Conservation (phyloP, 805 yeast species). For the Suhomyces sp. region DNA sequence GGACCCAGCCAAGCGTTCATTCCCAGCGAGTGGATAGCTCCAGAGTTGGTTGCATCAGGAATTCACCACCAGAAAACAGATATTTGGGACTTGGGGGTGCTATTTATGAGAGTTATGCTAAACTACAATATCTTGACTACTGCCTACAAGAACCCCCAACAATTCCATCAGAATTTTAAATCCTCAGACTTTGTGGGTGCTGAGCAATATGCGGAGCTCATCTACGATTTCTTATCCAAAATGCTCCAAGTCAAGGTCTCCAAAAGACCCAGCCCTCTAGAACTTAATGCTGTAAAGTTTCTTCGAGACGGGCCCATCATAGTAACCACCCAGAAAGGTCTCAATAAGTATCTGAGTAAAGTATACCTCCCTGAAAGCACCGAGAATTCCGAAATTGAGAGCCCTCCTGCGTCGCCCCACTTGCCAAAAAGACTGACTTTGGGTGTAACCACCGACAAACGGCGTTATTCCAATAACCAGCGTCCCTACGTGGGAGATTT, state of each 20-base stretch:
- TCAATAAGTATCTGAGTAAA: not conserved
- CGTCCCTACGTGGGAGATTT: constrained; percentile 8
- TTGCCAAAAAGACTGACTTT: not conserved
- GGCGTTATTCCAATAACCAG: constrained; percentile 22
- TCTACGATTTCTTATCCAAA: constrained; percentile 61
- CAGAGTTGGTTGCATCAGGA: constrained; percentile 52
- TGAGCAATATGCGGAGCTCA: constrained; percentile 59
- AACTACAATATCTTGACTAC: constrained; percentile 62
- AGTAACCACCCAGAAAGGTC: not conserved
- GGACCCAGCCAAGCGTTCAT: constrained; percentile 10
- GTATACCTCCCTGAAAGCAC: not conserved
- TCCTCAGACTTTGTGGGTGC: constrained; percentile 49
- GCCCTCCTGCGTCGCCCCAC: not conserved
- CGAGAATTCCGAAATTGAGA: not conserved
- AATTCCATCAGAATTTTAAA: constrained; percentile 25
- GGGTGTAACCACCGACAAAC: constrained; percentile 1
- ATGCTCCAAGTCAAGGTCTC: constrained; percentile 66
- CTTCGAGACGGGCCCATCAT: constrained; percentile 66
- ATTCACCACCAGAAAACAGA: constrained; percentile 77
- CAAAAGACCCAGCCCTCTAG: constrained; percentile 79
- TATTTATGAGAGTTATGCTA: constrained; percentile 47
- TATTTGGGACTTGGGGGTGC: constrained; percentile 88
- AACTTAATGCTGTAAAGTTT: constrained; percentile 78
- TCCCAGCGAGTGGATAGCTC: constrained; percentile 67
- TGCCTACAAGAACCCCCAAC: constrained; percentile 47